These are phyloP conservation scores for Solanum virginianum DNA, from an alignment of 257 asterid species.

Conservation along the genomic window DNA sequence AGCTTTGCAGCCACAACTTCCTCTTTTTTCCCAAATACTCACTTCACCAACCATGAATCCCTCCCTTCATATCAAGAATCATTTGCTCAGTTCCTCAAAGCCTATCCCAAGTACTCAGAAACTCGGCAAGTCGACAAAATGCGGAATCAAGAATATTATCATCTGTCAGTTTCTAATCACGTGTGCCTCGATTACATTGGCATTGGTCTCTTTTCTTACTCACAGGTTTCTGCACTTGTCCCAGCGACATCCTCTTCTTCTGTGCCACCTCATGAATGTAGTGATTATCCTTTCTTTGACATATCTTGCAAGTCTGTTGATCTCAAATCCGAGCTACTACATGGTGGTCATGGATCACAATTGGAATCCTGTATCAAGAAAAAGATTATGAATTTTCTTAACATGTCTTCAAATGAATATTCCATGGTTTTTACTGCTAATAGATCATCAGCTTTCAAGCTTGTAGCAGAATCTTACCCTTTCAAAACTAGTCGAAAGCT, in stretches of 20 bases:
- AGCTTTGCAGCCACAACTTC: constrained; percentile 41
- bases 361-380: constrained; percentile 54
- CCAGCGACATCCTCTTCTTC: constrained; percentile 17
- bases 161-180: constrained; percentile 46
- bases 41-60: constrained; percentile 68
- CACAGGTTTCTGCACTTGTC: constrained; percentile 13
- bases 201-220: constrained; percentile 72
- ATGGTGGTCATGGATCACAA: constrained; percentile 48
- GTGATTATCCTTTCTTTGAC: constrained; percentile 38
- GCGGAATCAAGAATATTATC: constrained; percentile 60
- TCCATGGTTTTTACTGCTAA: constrained; percentile 74
- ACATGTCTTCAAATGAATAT: constrained; percentile 50
- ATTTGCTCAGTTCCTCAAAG: constrained; percentile 37
- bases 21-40: constrained; percentile 50
- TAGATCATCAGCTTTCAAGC: constrained; percentile 71
- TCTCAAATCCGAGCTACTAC: constrained; percentile 58
- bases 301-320: constrained; percentile 46
- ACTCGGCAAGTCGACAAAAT: constrained; percentile 48
- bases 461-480: constrained; percentile 80
- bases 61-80: constrained; percentile 68
- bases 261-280: not conserved
- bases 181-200: constrained; percentile 83
- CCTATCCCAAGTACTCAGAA: constrained; percentile 59
- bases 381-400: constrained; percentile 64
- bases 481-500: constrained; percentile 44